Evolutionary conservation across 306 rosid genomes (phyloP), one percentile per base, ranked within the genome.

Genomic region (Prunus padus): DNA sequence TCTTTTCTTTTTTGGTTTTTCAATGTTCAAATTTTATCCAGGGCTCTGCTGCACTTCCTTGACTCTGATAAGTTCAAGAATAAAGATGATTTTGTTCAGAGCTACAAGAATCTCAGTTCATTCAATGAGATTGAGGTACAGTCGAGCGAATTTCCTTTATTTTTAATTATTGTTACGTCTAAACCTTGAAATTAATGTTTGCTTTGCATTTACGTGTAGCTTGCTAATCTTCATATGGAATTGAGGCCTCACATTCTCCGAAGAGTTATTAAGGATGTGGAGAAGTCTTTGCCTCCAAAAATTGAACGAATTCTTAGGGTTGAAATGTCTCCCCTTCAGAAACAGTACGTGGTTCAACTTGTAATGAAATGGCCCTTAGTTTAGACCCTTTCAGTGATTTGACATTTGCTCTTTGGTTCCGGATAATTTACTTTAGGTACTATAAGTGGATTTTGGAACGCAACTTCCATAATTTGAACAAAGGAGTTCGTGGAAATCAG

Each of bases 401-500:
- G 71, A 80, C 72, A 33, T 70, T 81, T 65, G 49, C 54, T 79
- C 15, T 30, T 42, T 72, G 67, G 61, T 72, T 45, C 54, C 78
- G 61, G 65, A 80, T 82, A 56, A 18, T 79, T 69, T 65, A 19
- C 81, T 54, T 55, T 82, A 96, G 99, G 92, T 96, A 96, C 85
- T 96, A 96, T 79, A 96, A 96, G 84, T 96, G 99, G 99, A 96
- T 96, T 82, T 91, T 96, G 93, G 99, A 96, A 78, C 99, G 99
- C 65, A 96, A 96, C 89, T 96, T 96, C 73, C 97, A 89, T 75
- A 96, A 96, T 74, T 86, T 96, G 83, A 96, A 96, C 92, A 96
- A 92, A 88, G 99, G 99, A 80, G 99, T 96, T 83, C 99, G 99
- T 67, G 99, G 99, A 80, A 96, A 96, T 89, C 99, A 96, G 99